These are phyloP conservation scores for Capsicum pubescens DNA, from an alignment of 257 asterid species.

Conservation along the genomic window DNA sequence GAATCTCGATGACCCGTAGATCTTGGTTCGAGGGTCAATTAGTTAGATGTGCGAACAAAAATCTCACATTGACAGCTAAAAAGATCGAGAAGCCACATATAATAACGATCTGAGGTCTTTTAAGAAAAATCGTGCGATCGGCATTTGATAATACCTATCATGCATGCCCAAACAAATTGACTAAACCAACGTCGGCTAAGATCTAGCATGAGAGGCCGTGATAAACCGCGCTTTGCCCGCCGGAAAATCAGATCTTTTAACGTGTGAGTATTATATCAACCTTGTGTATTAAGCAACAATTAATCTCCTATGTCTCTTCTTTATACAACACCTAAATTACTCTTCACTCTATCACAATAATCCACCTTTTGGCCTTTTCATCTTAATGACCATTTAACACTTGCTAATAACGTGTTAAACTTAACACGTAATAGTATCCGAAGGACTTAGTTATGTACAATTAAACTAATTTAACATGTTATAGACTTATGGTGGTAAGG, in stretches of 20 bases:
- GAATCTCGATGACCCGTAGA: no score
- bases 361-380: not conserved
- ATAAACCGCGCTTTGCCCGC: conserved; percentile 30
- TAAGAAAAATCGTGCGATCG: not conserved
- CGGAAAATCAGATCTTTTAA: conserved; percentile 32
- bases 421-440: not conserved
- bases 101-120: no score
- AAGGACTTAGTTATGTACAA: not conserved
- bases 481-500: not conserved
- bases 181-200: conserved; percentile 22
- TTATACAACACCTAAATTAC: not conserved
- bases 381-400: not conserved
- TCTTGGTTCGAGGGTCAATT: no score
- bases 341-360: not conserved
- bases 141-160: not conserved
- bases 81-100: no score
- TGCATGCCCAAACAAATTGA: not conserved
- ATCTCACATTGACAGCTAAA: no score
- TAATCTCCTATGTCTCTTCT: not conserved
- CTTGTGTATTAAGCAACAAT: conserved; percentile 4
- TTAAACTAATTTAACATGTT: not conserved
- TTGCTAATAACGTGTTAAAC: not conserved
- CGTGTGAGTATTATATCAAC: not conserved
- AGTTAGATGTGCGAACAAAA: no score
- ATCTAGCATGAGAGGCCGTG: conserved; percentile 33